Conservation (phyloP, 2,329 filamentous ascomycete genomes). For the Trichoderma sp. region DNA sequence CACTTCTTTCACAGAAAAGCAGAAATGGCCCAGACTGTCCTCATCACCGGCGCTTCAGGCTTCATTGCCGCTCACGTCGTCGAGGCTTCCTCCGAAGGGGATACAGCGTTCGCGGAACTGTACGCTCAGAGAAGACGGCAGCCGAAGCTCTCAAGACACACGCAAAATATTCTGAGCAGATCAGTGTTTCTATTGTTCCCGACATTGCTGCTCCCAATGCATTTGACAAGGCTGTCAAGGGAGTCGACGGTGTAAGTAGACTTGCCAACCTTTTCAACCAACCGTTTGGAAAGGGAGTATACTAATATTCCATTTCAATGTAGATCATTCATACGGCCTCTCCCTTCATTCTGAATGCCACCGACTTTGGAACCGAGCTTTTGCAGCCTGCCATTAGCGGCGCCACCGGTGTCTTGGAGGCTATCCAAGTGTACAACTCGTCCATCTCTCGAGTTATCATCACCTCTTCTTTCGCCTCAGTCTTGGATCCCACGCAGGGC, state of each 20-base stretch:
- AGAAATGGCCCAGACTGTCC: neutral
- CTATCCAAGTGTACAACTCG: neutral
- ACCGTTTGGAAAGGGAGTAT: accelerated
- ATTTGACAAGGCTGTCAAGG: neutral
- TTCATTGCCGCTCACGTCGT: conserved; percentile 1
- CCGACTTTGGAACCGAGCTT: conserved; percentile 5
- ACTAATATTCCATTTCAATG: neutral
- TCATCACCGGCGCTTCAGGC: conserved; percentile 8
- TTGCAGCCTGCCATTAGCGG: neutral
- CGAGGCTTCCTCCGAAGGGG: neutral
- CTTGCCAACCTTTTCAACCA: too few relatives aligned
- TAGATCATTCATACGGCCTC: neutral
- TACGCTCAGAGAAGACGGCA: neutral
- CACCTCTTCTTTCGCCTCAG: neutral
- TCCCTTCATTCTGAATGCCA: neutral
- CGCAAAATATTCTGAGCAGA: neutral
- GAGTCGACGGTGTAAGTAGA: neutral
- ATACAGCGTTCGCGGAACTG: neutral
- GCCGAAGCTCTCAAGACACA: neutral
- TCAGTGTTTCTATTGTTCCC: neutral
- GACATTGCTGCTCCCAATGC: conserved; percentile 1
- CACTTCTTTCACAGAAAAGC: neutral
- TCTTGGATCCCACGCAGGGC: neutral
- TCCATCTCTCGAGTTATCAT: neutral
- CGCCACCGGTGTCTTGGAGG: neutral